Base-by-base conservation (phyloP, 2,329 filamentous ascomycete species). In the Geosmithia putterillii region DNA sequence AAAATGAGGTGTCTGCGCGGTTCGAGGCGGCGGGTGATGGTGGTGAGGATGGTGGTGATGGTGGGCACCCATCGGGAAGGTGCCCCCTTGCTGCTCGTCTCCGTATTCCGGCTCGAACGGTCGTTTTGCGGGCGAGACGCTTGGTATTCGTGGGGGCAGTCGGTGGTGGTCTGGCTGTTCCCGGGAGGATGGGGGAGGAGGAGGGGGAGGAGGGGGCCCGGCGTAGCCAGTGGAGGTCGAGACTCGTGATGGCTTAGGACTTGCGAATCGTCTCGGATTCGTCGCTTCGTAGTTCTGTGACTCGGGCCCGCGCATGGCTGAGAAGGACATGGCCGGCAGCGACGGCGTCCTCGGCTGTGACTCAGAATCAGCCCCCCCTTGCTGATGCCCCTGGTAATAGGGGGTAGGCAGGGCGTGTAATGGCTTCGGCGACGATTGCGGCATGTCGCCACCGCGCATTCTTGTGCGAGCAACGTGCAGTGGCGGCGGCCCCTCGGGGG, bases 241-340 rank as follows among this genome's bases (percentile, higher is more conserved):
- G 15, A 54, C 45, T 45, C 58, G 55, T 28, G 57, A 51, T 32
- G 48, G 47, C 41, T 50, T 58, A 2, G 61, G 61, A 46, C 62
- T 64, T 4, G 54, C 51, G 25, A 53, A 53, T 39, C 41, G 5
- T 51, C 50, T 40, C 21, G 17, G 37, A 14, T 21, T 39, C 19
- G 15, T 14, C 28, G 28, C 28, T 14, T 32, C 28, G 28, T 39
- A 19, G 19, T 8, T 22, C 18, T 19, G 6, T 20, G 7, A 9
- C 28, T 32, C 28, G 5, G 28, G 15, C 10, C 28, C 28, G 10
- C 28, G 28, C 10, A 12, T 6, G 10, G 10, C 28, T 32, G 28
- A 32, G 15, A 32, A 32, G 28, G 28, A 32, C 3, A 32, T 14
- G 5, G 10, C 10, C 10, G 28, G 28, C 28, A 32, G 28, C 4